phyloP scores from a whole-genome alignment of 306 rosid species.

The Vigna mungo region DNA sequence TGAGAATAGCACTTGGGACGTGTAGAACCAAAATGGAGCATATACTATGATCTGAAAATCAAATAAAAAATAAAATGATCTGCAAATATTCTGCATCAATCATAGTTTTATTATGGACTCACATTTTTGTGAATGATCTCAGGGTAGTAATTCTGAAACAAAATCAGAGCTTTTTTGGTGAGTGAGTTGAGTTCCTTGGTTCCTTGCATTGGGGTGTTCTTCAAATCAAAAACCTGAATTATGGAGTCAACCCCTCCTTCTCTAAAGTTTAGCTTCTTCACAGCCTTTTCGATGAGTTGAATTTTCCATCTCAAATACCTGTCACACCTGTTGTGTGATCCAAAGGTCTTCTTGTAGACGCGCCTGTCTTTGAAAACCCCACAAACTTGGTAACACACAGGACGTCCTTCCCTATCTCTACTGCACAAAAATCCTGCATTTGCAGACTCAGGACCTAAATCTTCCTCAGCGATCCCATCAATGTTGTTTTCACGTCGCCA shows the following conservation, averaged over 20 bases:
- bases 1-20: constrained; percentile 60
- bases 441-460: constrained; percentile 47
- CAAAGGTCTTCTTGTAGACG: constrained; percentile 53
- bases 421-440: constrained; percentile 45
- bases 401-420: constrained; percentile 72
- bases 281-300: constrained; percentile 64
- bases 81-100: neutral
- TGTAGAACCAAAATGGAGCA: constrained; percentile 86
- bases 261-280: constrained; percentile 56
- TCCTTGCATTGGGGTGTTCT: constrained; percentile 55
- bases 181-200: constrained; percentile 63
- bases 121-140: constrained; percentile 63
- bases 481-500: constrained; percentile 63
- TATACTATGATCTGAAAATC: constrained; percentile 67
- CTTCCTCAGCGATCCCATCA: constrained; percentile 46
- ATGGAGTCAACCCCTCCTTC: constrained; percentile 70
- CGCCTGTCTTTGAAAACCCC: constrained; percentile 59
- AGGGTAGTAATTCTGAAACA: constrained; percentile 71
- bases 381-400: constrained; percentile 54
- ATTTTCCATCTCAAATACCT: constrained; percentile 70
- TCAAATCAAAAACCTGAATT: constrained; percentile 71
- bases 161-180: constrained; percentile 51
- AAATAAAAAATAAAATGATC: neutral
- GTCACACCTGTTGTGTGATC: constrained; percentile 52
- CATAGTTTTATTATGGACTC: constrained; percentile 12